Evolutionary conservation across 306 rosid species (phyloP), one percentile per base, ranked within the genome.

Genomic region (Citrullus amarus): DNA sequence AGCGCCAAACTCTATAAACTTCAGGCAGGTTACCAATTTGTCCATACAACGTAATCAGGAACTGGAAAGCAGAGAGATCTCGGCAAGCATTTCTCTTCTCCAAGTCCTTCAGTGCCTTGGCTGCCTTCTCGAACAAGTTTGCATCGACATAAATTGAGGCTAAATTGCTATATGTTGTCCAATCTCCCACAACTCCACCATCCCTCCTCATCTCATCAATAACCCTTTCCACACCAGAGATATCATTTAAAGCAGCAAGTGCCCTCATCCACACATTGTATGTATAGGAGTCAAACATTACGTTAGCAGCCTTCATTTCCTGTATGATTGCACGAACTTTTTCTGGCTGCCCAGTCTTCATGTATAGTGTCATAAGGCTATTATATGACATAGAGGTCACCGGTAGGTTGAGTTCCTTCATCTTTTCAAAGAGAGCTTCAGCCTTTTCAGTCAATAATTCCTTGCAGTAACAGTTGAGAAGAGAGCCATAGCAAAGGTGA

Each of bases 381-480:
- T 92, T 92, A 80, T 87, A 91, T 12, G 96, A 79, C 90, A 95
- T 82, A 66, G 97, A 87, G 39, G 65, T 87, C 79, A 89, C 79
- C 75, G 96, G 82, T 87, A 92, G 90, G 82, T 79, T 84, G 77
- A 92, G 93, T 84, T 88, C 97, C 89, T 91, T 89, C 96, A 91
- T 95, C 86, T 95, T 92, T 82, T 89, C 96, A 73, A 89, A 10
- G 22, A 95, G 90, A 79, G 89, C 91, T 84, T 92, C 99, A 0
- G 99, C 97, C 65, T 95, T 81, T 79, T 87, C 96, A 69, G 92
- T 85, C 93, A 77, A 86, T 84, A 84, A 59, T 43, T 91, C 97
- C 93, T 91, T 95, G 89, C 97, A 95, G 83, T 95, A 95, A 88
- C 95, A 91, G 82, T 95, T 95, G 56, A 92, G 88, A 53, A 91